These are phyloP conservation scores for Ilex aquifolium DNA, from an alignment of 257 asterid species.

Conservation along the genomic window DNA sequence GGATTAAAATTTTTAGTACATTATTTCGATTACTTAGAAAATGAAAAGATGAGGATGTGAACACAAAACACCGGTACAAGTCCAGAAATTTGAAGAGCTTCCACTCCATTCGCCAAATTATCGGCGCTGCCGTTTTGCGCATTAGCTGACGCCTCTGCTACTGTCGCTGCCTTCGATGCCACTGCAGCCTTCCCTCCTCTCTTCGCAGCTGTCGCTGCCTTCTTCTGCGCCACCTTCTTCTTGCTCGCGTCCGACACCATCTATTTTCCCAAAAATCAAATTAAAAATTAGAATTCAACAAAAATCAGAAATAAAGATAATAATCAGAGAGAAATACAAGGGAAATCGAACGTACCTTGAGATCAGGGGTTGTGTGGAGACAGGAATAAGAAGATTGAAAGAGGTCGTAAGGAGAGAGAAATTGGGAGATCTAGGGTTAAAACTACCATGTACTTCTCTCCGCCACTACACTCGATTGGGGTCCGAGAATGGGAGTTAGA, in stretches of 20 bases:
- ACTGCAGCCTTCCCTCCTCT: background rate
- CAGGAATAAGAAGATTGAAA: background rate
- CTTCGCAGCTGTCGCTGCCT: background rate
- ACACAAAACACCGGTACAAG: background rate
- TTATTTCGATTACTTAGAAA: too few relatives aligned
- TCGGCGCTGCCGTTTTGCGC: background rate
- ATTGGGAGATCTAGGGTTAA: too few relatives aligned
- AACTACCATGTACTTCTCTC: too few relatives aligned
- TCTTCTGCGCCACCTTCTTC: conserved; percentile 4
- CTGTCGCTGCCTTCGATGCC: background rate
- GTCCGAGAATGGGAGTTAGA: too few relatives aligned
- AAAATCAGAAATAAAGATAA: background rate
- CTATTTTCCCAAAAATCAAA: background rate
- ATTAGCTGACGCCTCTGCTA: background rate
- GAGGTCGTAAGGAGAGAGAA: too few relatives aligned
- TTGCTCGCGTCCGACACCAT: conserved; percentile 1
- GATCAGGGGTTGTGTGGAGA: background rate
- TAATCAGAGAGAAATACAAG: too few relatives aligned
- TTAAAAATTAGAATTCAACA: background rate
- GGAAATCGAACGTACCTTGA: background rate
- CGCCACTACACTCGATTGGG: too few relatives aligned
- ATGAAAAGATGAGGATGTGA: conserved; percentile 1
- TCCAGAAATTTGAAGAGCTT: background rate
- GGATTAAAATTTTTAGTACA: too few relatives aligned
- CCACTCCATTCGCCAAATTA: background rate